Percentiles rank a stretch among this genome's conserved stretches.
Conservation (phyloP, 495 filamentous ascomycete genomes). For the Xylaria nigripes region DNA sequence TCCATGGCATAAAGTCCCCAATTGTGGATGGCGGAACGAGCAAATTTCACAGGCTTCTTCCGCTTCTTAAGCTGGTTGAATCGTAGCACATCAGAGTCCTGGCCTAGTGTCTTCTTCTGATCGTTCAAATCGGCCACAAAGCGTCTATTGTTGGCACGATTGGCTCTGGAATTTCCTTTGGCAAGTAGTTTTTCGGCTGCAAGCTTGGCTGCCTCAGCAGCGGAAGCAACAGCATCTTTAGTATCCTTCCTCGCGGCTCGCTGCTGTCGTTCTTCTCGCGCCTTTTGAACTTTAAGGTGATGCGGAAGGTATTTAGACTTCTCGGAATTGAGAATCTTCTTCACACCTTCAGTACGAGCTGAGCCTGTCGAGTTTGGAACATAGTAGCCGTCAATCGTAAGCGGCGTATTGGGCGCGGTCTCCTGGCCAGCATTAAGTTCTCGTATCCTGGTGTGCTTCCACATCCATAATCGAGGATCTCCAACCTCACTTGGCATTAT, state of each 20-base stretch:
- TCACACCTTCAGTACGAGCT: slow-evolving; percentile 85
- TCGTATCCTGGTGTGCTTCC: slow-evolving; percentile 85
- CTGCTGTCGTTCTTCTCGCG: slow-evolving; percentile 78
- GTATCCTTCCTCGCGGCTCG: slow-evolving; percentile 59
- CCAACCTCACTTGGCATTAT: slow-evolving; percentile 50
- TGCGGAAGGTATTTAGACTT: slow-evolving; percentile 98
- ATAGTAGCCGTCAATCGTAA: slow-evolving; percentile 78
- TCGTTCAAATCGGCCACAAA: slow-evolving; percentile 90
- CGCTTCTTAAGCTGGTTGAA: slow-evolving; percentile 99
- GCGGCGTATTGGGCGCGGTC: slow-evolving; percentile 31
- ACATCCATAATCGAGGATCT: slow-evolving; percentile 71
- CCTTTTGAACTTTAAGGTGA: slow-evolving; percentile 87
- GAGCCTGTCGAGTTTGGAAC: slow-evolving; percentile 75
- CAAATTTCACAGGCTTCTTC: slow-evolving; percentile 98
- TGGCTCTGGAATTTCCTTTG: slow-evolving; percentile 72
- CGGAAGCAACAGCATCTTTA: slow-evolving; percentile 55
- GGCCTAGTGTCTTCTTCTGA: slow-evolving; percentile 78
- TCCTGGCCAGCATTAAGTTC: slow-evolving; percentile 55
- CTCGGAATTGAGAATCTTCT: slow-evolving; percentile 89
- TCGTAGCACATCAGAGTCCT: slow-evolving; percentile 78
- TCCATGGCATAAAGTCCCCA: slow-evolving; percentile 98
- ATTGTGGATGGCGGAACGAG: slow-evolving; percentile 94
- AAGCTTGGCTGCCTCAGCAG: slow-evolving; percentile 61
- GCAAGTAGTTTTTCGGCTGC: slow-evolving; percentile 70
- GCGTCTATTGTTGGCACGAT: slow-evolving; percentile 89